Evolutionary conservation across 495 filamentous ascomycete genomes (phyloP).

Genomic region (Penicillium arizonense): DNA sequence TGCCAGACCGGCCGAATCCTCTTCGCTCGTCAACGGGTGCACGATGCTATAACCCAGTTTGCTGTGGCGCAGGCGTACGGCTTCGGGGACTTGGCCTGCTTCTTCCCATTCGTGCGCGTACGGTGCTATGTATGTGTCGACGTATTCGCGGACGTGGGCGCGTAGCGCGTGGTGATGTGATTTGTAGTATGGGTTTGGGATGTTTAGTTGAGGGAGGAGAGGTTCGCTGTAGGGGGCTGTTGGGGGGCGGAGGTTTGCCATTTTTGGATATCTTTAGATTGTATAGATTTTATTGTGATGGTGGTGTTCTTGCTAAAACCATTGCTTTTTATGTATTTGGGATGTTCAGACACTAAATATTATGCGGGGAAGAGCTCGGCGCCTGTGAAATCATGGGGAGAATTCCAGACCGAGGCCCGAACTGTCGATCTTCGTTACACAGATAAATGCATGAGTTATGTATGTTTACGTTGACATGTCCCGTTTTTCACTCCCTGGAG

Average conservation of each 20-base stretch:
- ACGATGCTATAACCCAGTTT: conserved; percentile 39
- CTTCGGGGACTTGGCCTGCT: conserved; percentile 41
- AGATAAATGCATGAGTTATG: no score
- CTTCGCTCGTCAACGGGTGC: conserved; percentile 33
- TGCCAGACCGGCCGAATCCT: conserved; percentile 31
- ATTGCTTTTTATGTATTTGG: neutral
- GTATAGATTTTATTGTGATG: no score
- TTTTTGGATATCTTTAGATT: neutral
- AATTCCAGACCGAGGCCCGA: conserved; percentile 6
- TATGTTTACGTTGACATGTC: no score
- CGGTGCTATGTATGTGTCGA: conserved; percentile 43
- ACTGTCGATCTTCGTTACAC: conserved; percentile 1
- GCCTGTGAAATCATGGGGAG: conserved; percentile 9
- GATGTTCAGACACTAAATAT: neutral
- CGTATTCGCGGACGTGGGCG: conserved; percentile 42
- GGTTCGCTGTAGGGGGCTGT: conserved; percentile 43
- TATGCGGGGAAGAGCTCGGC: conserved; percentile 11
- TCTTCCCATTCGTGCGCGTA: conserved; percentile 49
- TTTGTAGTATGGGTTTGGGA: conserved; percentile 48
- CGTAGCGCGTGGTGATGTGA: conserved; percentile 45
- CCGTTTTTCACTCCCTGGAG: no score
- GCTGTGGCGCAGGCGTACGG: conserved; percentile 34
- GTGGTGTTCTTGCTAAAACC: no score
- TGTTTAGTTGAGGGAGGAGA: conserved; percentile 37
- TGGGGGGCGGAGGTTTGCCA: conserved; percentile 25